phyloP scores from a whole-genome alignment of 2,329 filamentous ascomycete species.

The Paracamarosporium sp. region DNA sequence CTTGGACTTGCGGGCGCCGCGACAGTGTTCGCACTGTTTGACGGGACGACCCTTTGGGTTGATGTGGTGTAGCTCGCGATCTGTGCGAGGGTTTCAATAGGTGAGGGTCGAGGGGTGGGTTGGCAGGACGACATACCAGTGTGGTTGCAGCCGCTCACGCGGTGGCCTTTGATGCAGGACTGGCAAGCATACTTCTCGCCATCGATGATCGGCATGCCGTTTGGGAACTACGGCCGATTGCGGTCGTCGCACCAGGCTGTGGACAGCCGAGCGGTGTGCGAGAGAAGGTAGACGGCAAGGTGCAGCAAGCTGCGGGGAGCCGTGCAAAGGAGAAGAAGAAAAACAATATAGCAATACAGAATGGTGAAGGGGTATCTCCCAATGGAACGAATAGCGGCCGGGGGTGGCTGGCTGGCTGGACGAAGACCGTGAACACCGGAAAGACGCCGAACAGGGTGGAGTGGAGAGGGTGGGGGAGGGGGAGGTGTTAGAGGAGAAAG shows the following conservation, averaged over 20 bases:
- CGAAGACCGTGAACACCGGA: conserved; percentile 46
- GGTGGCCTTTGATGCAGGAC: conserved; percentile 96
- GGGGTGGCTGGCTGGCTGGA: conserved; percentile 19
- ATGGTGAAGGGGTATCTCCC: conserved; percentile 43
- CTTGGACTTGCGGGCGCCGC: conserved; percentile 93
- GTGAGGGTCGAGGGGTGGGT: conserved; percentile 25
- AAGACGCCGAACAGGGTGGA: conserved; percentile 38
- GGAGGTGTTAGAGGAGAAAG: conserved; percentile 29
- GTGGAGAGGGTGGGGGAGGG: conserved; percentile 32
- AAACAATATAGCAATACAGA: conserved; percentile 13
- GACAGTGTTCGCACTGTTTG: conserved; percentile 97
- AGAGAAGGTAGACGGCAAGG: conserved; percentile 22
- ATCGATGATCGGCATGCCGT: conserved; percentile 60
- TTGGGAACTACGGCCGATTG: conserved; percentile 35
- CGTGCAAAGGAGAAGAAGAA: conserved; percentile 1
- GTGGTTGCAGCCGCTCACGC: conserved; percentile 98
- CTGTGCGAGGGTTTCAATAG: conserved; percentile 56
- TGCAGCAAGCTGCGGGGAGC: conserved; percentile 18
- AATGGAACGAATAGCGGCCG: conserved; percentile 30
- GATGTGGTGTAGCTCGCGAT: conserved; percentile 90
- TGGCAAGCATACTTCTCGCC: conserved; percentile 98
- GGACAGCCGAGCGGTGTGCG: conserved; percentile 27
- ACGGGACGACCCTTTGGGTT: conserved; percentile 98
- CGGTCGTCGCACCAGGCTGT: conserved; percentile 41
- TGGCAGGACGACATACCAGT: conserved; percentile 66